Conservation (phyloP, 1,139 yeast species). For the Protomyces pachydermus region DNA sequence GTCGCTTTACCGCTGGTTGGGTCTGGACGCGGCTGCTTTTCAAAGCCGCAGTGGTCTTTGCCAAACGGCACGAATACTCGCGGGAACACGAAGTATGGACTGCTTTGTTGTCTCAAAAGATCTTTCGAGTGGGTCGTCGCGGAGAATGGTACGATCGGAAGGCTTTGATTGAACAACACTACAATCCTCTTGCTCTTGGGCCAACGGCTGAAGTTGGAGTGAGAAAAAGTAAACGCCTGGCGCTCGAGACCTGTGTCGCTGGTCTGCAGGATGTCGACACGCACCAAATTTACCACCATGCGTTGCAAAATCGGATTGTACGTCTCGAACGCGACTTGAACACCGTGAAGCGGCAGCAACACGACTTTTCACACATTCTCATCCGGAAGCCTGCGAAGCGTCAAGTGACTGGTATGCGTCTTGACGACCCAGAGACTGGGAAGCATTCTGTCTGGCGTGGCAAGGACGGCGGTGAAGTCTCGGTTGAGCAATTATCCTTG, state of each 20-base stretch:
- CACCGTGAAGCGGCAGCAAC: slow-evolving; percentile 30
- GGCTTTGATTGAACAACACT: slow-evolving; percentile 32
- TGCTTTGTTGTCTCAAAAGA: slow-evolving; percentile 28
- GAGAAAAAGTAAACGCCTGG: slow-evolving; percentile 29
- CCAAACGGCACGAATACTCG: slow-evolving; percentile 26
- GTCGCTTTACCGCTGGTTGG: slow-evolving; percentile 32
- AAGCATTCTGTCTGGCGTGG: slow-evolving; percentile 30
- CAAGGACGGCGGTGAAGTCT: slow-evolving; percentile 27
- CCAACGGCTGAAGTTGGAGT: slow-evolving; percentile 1
- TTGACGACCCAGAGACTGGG: slow-evolving; percentile 29
- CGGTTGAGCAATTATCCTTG: slow-evolving; percentile 41
- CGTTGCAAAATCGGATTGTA: slow-evolving; percentile 31
- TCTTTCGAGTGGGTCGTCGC: slow-evolving; percentile 31
- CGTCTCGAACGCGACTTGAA: slow-evolving; percentile 31
- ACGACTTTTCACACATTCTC: slow-evolving; percentile 29
- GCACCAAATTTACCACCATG: slow-evolving; percentile 32
- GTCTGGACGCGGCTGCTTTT: slow-evolving; percentile 32
- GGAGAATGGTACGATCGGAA: slow-evolving; percentile 34
- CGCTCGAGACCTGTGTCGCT: slow-evolving; percentile 30
- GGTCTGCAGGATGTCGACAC: slow-evolving; percentile 33
- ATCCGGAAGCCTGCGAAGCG: slow-evolving; percentile 29
- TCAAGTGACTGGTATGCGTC: slow-evolving; percentile 26
- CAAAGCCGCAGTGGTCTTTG: slow-evolving; percentile 31
- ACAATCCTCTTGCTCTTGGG: slow-evolving; percentile 11
- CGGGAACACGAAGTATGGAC: slow-evolving; percentile 30